These are phyloP conservation scores for Stevia rebaudiana DNA, from an alignment of 140 eudicot genomes.

Conservation along the genomic window DNA sequence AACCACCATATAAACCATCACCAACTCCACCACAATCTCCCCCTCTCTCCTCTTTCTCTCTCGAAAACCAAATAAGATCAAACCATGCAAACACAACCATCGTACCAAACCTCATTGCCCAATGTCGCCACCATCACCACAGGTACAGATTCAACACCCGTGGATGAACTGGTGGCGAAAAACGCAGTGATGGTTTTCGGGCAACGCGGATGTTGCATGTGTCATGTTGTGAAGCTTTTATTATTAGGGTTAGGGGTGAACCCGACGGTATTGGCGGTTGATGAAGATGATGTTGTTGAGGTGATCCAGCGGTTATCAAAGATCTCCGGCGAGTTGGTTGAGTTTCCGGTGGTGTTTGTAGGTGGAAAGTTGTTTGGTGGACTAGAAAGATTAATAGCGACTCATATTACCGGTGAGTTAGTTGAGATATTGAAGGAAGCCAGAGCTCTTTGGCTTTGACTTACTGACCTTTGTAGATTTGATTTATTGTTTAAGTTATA, in stretches of 20 bases:
- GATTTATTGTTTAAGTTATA: not conserved
- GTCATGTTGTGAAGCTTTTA: slow-evolving; percentile 63
- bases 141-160: not conserved
- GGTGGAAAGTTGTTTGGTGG: slow-evolving; percentile 86
- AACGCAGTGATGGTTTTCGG: slow-evolving; percentile 65
- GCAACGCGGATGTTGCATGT: slow-evolving; percentile 72
- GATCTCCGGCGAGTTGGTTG: slow-evolving; percentile 15
- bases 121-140: slow-evolving; percentile 16
- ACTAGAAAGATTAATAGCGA: slow-evolving; percentile 55
- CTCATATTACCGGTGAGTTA: slow-evolving; percentile 75
- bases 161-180: slow-evolving; percentile 34
- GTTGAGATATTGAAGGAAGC: slow-evolving; percentile 65
- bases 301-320: slow-evolving; percentile 21
- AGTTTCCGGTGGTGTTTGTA: slow-evolving; percentile 70
- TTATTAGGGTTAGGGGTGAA: slow-evolving; percentile 64
- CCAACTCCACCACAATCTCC: slow-evolving; percentile 9
- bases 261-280: slow-evolving; percentile 47
- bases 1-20: slow-evolving; percentile 2
- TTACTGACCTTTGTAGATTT: not conserved
- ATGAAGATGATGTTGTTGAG: slow-evolving; percentile 35
- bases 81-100: slow-evolving; percentile 44
- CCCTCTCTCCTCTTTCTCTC: slow-evolving; percentile 1
- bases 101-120: not conserved
- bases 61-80: not conserved
- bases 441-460: slow-evolving; percentile 76